Conservation (phyloP, 805 yeast genomes). For the Blastobotrys peoriensis region DNA sequence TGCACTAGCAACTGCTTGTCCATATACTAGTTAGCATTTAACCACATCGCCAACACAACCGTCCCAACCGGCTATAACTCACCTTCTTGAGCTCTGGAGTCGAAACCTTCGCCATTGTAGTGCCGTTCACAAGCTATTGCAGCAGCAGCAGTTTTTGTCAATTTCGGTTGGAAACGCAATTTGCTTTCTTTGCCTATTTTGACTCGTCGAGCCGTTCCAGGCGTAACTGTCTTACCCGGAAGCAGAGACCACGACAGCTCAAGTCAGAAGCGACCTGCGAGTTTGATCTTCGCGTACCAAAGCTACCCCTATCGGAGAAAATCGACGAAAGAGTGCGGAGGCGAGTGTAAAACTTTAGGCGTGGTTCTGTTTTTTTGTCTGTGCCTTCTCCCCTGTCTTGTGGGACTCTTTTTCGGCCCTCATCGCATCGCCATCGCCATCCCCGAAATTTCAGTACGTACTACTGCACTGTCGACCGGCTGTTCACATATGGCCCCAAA, state of each 20-base stretch:
- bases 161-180: not conserved
- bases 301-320: too few relatives aligned
- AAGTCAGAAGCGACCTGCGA: slow-evolving; percentile 1
- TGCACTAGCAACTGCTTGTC: slow-evolving; percentile 69
- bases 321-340: too few relatives aligned
- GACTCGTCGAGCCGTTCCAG: slow-evolving; percentile 1
- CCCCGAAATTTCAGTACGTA: too few relatives aligned
- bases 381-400: too few relatives aligned
- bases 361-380: too few relatives aligned
- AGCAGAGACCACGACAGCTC: not conserved
- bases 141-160: not conserved
- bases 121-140: not conserved
- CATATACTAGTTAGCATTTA: slow-evolving; percentile 46
- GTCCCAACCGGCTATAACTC: slow-evolving; percentile 8
- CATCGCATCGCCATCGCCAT: too few relatives aligned
- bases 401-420: too few relatives aligned
- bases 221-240: slow-evolving; percentile 1
- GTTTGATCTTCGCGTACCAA: too few relatives aligned
- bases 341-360: too few relatives aligned
- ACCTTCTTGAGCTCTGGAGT: slow-evolving; percentile 32
- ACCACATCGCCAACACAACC: not conserved
- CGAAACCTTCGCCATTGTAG: slow-evolving; percentile 20
- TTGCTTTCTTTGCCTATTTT: not conserved
- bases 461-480: too few relatives aligned
- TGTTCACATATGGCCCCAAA: too few relatives aligned